These are phyloP conservation scores for Talaromyces sp. DNA, from an alignment of 2,329 filamentous ascomycete species.

Conservation along the genomic window DNA sequence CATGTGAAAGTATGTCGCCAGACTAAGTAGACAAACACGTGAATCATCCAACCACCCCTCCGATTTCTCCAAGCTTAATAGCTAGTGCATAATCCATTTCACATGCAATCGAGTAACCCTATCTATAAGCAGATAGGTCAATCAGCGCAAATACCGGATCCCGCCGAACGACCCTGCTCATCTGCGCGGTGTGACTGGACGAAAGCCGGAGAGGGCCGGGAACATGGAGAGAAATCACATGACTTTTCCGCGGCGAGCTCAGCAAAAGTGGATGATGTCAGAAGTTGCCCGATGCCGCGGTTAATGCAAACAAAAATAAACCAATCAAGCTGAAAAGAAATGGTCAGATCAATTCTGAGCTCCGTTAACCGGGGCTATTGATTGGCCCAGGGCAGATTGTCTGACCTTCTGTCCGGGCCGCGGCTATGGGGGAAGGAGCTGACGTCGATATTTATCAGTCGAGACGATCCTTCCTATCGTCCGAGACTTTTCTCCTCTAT, in stretches of 20 bases:
- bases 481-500: neutral
- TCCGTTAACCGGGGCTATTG: neutral
- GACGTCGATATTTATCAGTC: conserved; percentile 13
- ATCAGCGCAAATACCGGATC: neutral
- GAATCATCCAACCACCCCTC: neutral
- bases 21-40: neutral
- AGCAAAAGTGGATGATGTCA: conserved; percentile 2
- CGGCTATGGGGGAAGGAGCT: conserved; percentile 11
- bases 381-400: conserved; percentile 3
- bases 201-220: conserved; percentile 4
- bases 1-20: neutral
- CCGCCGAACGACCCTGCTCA: neutral
- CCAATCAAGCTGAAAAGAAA: neutral
- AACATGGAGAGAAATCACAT: conserved; percentile 6
- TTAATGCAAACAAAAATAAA: neutral
- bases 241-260: conserved; percentile 16
- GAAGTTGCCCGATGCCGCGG: conserved; percentile 15
- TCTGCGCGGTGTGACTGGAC: neutral
- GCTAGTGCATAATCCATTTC: neutral
- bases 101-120: conserved; percentile 13
- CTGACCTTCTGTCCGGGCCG: conserved; percentile 8
- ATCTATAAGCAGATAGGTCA: neutral
- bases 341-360: neutral
- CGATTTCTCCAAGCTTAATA: neutral
- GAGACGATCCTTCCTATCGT: neutral